Evolutionary conservation across 805 yeast genomes (phyloP), one percentile per base, ranked within the genome.

Genomic region (Cyberlindnera mycetangii): DNA sequence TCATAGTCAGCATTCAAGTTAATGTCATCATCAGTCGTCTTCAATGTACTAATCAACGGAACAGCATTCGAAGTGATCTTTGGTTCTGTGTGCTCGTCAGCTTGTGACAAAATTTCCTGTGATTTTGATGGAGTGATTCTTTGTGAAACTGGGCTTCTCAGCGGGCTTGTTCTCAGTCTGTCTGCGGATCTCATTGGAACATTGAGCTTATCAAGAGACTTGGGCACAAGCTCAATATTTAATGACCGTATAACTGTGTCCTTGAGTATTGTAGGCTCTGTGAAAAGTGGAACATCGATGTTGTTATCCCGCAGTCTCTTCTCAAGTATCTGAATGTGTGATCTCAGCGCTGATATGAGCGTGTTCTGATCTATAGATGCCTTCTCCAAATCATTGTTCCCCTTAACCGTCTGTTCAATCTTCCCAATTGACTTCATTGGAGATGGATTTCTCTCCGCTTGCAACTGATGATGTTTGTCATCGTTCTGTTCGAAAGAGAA

Each of bases 141-240:
- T 32, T 40, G 44, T 7, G 15, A 27, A 1, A 17, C 40, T 16
- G 49, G 49, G 20, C 45, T 41, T 18, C 39, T 39, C 15, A 42
- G 5, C 5, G 51, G 47, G 21, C 44, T 40, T 11, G 48, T 39
- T 25, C 34, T 55, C 7, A 49, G 50, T 41, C 74, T 64, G 24
- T 69, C 68, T 0, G 67, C 66, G 1, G 75, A 70, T 43, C 75
- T 59, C 25, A 71, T 69, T 8, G 75, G 75, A 15, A 62, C 53
- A 5, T 47, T 52, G 6, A 62, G 32, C 24, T 44, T 39, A 3
- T 51, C 54, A 9, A 43, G 9, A 1, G 40, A 28, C 21, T 42
- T 41, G 28, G 7, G 4, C n/a, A 31, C 30, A 5, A 18, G 34
- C 2, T 25, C n/a, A 2, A 34, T 14, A 12, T 47, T 39, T 28